phyloP scores from a whole-genome alignment of 257 asterid genomes.

The Coffea canephora region DNA sequence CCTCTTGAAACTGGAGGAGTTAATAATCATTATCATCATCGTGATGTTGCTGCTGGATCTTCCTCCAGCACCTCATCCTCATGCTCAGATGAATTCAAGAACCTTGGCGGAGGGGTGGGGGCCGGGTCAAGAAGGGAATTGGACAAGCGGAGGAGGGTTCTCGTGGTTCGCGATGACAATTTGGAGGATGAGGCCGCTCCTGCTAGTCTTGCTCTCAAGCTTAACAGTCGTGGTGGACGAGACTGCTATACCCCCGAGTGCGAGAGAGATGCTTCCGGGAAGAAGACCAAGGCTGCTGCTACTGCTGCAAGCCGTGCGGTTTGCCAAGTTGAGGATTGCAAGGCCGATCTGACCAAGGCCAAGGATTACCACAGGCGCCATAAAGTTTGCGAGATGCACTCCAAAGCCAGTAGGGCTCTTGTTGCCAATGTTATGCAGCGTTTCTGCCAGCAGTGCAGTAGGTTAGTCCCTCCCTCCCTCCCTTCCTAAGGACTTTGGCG shows the following conservation, averaged over 20 bases:
- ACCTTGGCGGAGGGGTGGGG: slow-evolving; percentile 14
- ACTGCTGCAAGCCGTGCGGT: slow-evolving; percentile 40
- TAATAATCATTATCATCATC: not conserved
- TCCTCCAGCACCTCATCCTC: slow-evolving; percentile 59
- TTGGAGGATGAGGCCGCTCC: slow-evolving; percentile 25
- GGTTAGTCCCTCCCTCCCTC: slow-evolving; percentile 31
- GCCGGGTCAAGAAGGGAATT: slow-evolving; percentile 24
- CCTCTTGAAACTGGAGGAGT: slow-evolving; percentile 38
- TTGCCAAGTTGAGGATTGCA: slow-evolving; percentile 79
- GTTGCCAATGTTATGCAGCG: slow-evolving; percentile 75
- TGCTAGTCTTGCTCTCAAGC: slow-evolving; percentile 44
- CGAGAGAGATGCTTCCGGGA: slow-evolving; percentile 36
- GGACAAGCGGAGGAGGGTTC: slow-evolving; percentile 60
- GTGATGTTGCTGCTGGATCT: slow-evolving; percentile 18
- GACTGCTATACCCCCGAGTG: slow-evolving; percentile 13
- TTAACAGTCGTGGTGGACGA: slow-evolving; percentile 37
- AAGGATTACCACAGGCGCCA: slow-evolving; percentile 80
- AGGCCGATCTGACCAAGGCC: slow-evolving; percentile 64
- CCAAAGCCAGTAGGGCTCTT: slow-evolving; percentile 64
- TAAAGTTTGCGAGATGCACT: slow-evolving; percentile 78
- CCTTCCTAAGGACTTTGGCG: not conserved
- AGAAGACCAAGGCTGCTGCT: slow-evolving; percentile 51
- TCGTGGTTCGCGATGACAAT: slow-evolving; percentile 28
- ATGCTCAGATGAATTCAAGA: slow-evolving; percentile 46
- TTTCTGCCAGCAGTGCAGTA: slow-evolving; percentile 88